Evolutionary conservation across 2,329 filamentous ascomycete species (phyloP), one percentile per base, ranked within the genome.

Genomic region (Periglandula ipomoeae): DNA sequence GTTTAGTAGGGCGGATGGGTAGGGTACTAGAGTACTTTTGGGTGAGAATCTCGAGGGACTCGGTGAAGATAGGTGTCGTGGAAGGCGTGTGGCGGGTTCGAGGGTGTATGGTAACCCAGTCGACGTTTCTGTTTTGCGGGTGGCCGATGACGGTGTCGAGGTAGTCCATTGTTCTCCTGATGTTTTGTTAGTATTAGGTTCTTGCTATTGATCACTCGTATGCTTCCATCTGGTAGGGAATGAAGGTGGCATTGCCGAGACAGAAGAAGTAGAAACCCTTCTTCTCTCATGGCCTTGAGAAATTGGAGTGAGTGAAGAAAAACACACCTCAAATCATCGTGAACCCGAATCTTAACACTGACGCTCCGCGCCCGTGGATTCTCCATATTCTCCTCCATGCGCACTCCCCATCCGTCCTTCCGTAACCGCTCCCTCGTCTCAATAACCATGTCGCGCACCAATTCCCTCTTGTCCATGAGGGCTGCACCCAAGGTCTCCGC

Each of bases 41-140:
- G 3, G 74, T 75, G 10, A 85, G 65, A 11, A 76, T 63, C 44
- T 73, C 70, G 9, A 87, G 76, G 0, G 82, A 78, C 37, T 80
- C 79, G 34, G 80, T 68, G 58, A 78, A 72, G 49, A 85, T 83
- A 7, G 81, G 79, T 1, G 71, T 70, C 24, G 72, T 79, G 30
- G 79, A 83, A 1, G 80, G 75, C 13, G 81, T 85, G 52, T 67
- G 68, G 34, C 78, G 70, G 41, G 76, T 79, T n/a, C 84, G 73
- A 3, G 82, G 82, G 61, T 87, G 84, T 48, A 87, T 81, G 34
- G 83, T 86, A 48, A 87, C 69, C 69, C 81, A 87, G 68, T 86
- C 82, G 46, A 84, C 74, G 26, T 76, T 70, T 9, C 75, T 68
- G 52, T 70, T 61, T 27, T 70, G 65, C 4, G 69, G 62, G 50